Evolutionary conservation across 2,329 filamentous ascomycete genomes (phyloP), one percentile per base, ranked within the genome.

Genomic region (Penicillium sp.): DNA sequence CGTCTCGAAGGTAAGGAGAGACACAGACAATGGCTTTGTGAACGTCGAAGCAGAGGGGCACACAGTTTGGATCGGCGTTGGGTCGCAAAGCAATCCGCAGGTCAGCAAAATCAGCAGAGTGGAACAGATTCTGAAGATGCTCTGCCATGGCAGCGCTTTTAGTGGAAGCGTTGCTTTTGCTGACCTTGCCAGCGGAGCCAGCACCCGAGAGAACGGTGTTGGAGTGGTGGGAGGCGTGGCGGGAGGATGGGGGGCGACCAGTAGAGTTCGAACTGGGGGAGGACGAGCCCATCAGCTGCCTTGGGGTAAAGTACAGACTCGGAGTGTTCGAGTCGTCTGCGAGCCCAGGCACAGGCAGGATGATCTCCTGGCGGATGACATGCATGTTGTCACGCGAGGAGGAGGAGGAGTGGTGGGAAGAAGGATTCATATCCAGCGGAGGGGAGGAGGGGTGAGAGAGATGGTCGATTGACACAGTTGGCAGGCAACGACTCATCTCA

Each of bases 51-150:
- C 4, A 4, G 25, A 27, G 6, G n/a, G 25, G 25, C 10, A n/a
- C 4, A 11, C 10, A 13, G 25, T 11, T 11, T 13, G 10, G 10
- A 6, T 13, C 25, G 11, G 12, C 6, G 25, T 16, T 26, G 10
- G 37, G 37, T 16, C 31, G 30, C 37, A 39, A 20, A n/a, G 34
- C 11, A 26, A 39, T 28, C 15, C 35, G 31, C 2, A 39, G 25
- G 27, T 39, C 37, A 7, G 37, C 16, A 14, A 39, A 35, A 14
- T 30, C 26, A 17, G 26, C 10, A 11, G 10, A 6, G 4, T 13
- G 10, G n/a, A 27, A 27, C 10, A 27, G 25, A n/a, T 13, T 27
- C 25, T 27, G 9, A 13, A 27, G 10, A 11, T 27, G 25, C 9
- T 22, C 18, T 22, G 18, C 9, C 9, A 9, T 9, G 5, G 18